Base-by-base conservation (phyloP, 1,284 basidiomycete genomes). In the Neonothopanus nambi region DNA sequence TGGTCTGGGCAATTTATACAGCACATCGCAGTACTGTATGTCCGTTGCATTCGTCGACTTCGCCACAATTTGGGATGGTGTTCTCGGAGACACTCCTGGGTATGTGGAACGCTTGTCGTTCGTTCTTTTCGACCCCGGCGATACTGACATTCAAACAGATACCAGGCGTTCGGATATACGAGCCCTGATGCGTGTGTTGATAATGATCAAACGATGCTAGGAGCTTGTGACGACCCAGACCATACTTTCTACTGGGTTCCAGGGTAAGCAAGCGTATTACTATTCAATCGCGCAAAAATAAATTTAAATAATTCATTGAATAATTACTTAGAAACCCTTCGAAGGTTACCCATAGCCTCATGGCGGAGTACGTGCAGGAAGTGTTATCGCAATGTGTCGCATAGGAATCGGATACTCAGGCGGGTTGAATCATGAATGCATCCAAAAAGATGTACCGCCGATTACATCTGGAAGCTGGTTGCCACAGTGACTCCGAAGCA, bases 241-340 rank as follows among this genome's bases (percentile, higher is more conserved):
- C 74, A 73, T 55, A 70, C 69, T 20, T 79, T 81, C 57, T 79
- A 80, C 56, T 82, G 79, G 72, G 71, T 80, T 15, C 63, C 67
- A 20, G 73, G 72, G 80, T 79, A 55, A 61, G 75, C n/a, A 13
- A 15, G 5, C 23, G n/a, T n/a, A n/a, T 40, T 20, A 7, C 7
- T 20, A 26, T 13, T 9, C 1, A 11, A 17, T 36, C 35, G 20
- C 3, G 15, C n/a, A n/a, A n/a, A n/a, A n/a, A 12, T 15, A 35
- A 37, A 24, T 35, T 4, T 24, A n/a, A 21, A 30, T 7, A 49
- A 30, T n/a, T n/a, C n/a, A n/a, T n/a, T 20, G 7, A 24, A 17
- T 5, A 18, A 24, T 8, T 18, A 12, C 2, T 15, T 49, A 78
- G 76, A 26, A 71, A 73, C 53, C 77, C 77, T 1, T 73, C 74